Evolutionary conservation across 1,139 yeast genomes (phyloP).

Genomic region (Suhomyces anneliseae): DNA sequence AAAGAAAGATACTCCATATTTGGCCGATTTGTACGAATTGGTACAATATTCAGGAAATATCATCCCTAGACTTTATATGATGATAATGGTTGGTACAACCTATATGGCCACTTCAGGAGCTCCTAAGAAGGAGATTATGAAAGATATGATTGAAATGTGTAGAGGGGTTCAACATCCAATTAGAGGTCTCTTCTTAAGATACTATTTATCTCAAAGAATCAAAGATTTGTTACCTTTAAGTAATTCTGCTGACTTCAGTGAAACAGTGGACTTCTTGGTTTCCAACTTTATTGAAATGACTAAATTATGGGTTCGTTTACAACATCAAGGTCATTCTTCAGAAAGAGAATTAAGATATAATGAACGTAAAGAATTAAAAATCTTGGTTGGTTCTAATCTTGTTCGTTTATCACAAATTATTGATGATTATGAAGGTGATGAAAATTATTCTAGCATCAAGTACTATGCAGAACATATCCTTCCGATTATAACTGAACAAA

Average conservation of each 20-base stretch:
- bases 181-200: conserved; percentile 83
- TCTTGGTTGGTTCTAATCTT: conserved; percentile 88
- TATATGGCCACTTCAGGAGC: conserved; percentile 78
- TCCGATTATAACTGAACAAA: conserved; percentile 84
- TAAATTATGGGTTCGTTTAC: conserved; percentile 93
- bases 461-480: conserved; percentile 66
- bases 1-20: conserved; percentile 51
- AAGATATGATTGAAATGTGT: conserved; percentile 97
- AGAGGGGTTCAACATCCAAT: conserved; percentile 97
- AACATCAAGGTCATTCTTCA: conserved; percentile 91
- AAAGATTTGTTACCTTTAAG: conserved; percentile 63
- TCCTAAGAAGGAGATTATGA: conserved; percentile 83
- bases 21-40: conserved; percentile 88
- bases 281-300: conserved; percentile 96
- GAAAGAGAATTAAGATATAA: conserved; percentile 72
- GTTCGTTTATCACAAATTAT: conserved; percentile 87
- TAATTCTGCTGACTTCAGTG: conserved; percentile 51
- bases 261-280: conserved; percentile 71
- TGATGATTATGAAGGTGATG: conserved; percentile 54
- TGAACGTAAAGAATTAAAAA: conserved; percentile 87
- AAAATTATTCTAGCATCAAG: conserved; percentile 29
- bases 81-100: conserved; percentile 94
- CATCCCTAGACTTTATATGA: conserved; percentile 85
- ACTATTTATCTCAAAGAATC: conserved; percentile 82
- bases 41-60: conserved; percentile 96